Evolutionary conservation across 2,329 filamentous ascomycete genomes (phyloP).

Genomic region (Harringtonia aguacate): DNA sequence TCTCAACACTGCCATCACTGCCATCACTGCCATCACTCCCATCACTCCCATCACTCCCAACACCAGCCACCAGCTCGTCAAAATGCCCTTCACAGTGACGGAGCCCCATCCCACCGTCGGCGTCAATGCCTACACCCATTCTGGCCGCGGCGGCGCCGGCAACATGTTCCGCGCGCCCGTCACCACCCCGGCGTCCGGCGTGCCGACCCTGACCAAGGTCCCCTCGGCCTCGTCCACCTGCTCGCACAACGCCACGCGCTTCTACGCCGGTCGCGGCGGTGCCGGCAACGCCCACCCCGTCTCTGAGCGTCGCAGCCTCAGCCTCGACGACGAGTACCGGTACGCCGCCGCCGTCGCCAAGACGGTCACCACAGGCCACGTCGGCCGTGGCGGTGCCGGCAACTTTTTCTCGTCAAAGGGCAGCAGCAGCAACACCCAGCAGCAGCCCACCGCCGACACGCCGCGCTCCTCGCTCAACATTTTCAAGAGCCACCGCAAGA

Average conservation of each 20-base stretch:
- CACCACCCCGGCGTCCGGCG: constrained; percentile 36
- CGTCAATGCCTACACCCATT: constrained; percentile 37
- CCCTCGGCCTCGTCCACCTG: constrained; percentile 31
- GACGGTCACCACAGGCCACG: constrained; percentile 42
- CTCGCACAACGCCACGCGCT: constrained; percentile 29
- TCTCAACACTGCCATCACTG: not conserved
- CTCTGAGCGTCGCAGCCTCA: constrained; percentile 44
- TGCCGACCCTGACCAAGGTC: constrained; percentile 33
- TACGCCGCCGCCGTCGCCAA: constrained; percentile 41
- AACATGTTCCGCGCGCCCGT: constrained; percentile 38
- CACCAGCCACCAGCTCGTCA: constrained; percentile 2
- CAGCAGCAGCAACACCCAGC: constrained; percentile 4
- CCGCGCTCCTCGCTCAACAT: no score
- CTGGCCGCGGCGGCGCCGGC: constrained; percentile 44
- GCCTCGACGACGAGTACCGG: constrained; percentile 57
- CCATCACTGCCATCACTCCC: not conserved
- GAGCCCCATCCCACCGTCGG: constrained; percentile 37
- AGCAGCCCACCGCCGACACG: not conserved
- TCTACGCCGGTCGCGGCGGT: constrained; percentile 56
- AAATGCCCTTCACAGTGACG: constrained; percentile 34
- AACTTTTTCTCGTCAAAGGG: constrained; percentile 31
- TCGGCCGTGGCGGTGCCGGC: constrained; percentile 54
- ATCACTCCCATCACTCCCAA: not conserved
- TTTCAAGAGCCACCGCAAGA: constrained; percentile 13
- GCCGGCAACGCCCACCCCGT: constrained; percentile 51